A percentile compares a stretch with the other conserved stretches of the same genome.
Conservation (phyloP, 768 basidiomycete genomes). For the Boletus insuetus region DNA sequence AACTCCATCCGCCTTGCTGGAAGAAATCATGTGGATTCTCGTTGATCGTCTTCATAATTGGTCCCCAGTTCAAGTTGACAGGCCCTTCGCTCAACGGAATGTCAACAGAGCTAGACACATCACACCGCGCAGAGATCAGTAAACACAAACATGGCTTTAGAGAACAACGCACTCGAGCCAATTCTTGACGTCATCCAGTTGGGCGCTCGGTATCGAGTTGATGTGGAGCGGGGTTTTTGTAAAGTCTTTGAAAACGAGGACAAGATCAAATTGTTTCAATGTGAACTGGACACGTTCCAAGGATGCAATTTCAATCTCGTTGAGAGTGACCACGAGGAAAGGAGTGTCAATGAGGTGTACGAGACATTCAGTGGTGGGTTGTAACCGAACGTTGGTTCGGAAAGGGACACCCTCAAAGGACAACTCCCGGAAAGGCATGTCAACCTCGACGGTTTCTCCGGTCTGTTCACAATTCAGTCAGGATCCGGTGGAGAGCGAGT, state of each 20-base stretch:
- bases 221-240: conserved; percentile 89
- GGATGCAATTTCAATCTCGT: conserved; percentile 95
- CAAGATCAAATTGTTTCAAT: conserved; percentile 94
- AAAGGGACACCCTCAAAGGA: conserved; percentile 97
- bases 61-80: conserved; percentile 97
- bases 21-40: conserved; percentile 96
- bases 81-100: conserved; percentile 94
- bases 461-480: conserved; percentile 39
- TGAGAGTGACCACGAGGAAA: conserved; percentile 91
- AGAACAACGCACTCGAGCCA: conserved; percentile 85
- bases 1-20: conserved; percentile 97
- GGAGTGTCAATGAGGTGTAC: conserved; percentile 94
- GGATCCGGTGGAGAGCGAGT: neutral
- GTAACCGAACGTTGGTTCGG: conserved; percentile 90
- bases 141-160: neutral
- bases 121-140: conserved; percentile 2
- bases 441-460: conserved; percentile 86
- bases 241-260: conserved; percentile 97
- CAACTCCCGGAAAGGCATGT: conserved; percentile 95
- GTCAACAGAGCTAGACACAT: conserved; percentile 79
- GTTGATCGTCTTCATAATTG: conserved; percentile 98
- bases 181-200: conserved; percentile 96
- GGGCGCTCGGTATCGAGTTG: conserved; percentile 88
- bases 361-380: conserved; percentile 95
- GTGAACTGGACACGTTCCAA: conserved; percentile 96